Base-by-base conservation (phyloP, 495 filamentous ascomycete species). In the Annulohypoxylon moriforme region DNA sequence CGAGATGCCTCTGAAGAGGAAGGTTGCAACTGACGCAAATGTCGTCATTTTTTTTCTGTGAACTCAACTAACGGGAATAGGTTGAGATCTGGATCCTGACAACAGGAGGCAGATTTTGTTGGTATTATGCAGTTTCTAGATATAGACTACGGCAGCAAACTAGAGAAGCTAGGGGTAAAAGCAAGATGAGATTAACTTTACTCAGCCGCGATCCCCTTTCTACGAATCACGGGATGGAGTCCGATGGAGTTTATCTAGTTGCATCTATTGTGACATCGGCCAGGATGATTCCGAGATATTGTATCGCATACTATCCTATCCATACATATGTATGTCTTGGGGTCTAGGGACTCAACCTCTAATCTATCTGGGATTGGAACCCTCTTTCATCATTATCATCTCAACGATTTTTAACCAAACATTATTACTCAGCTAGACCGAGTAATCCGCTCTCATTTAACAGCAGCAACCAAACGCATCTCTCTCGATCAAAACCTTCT, bases 1-100 rank as follows among this genome's bases (percentile, higher is more conserved):
- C 84, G 76, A 58, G 13, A 44, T 56, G 31, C 68, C 53, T 72
- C 61, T 60, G 22, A 72, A 72, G 64, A 49, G 31, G 71, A 64
- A 73, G 40, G 60, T 70, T 29, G 52, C 25, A 67, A 68, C 80
- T 75, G 74, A 78, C 84, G 83, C 79, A 68, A 85, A 85, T 40
- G 85, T 81, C 65, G 85, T 80, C 83, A 86, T 85, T 38, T 59
- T 58, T 85, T 38, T 59, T 58, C 24, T 60, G n/a, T 25, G 27
- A 10, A 38, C 34, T 56, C 46, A 65, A 52, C 60, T 70, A 47
- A 38, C 24, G 29, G 64, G 31, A 64, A 58, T 70, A 70, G 52
- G 67, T 70, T 64, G 67, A 64, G 60, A 16, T 64, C 44, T 46
- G 33, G 27, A 59, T 64, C 67, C 40, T 24, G 34, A 36, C 33